Conservation (phyloP, 305 asterid species). For the Coffea humblotiana region DNA sequence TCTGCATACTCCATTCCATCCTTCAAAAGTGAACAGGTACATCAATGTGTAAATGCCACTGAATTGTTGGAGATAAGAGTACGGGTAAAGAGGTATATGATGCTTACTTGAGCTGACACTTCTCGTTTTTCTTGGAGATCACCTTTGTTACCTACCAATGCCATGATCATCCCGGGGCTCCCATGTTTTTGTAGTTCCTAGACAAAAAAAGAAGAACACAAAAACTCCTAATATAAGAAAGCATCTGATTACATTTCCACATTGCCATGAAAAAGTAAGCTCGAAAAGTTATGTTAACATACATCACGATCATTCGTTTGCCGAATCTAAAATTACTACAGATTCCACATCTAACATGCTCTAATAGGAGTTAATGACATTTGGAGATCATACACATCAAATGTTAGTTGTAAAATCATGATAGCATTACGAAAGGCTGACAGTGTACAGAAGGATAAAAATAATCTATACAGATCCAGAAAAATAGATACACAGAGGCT, state of each 20-base stretch:
- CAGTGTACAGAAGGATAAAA: not conserved
- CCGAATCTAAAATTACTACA: not conserved
- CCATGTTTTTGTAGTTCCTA: constrained; percentile 97
- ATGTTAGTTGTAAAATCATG: not conserved
- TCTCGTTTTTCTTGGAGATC: constrained; percentile 91
- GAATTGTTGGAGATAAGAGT: not conserved
- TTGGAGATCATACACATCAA: too few relatives aligned
- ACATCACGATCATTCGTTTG: not conserved
- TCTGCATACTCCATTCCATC: constrained; percentile 84
- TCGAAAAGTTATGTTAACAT: not conserved
- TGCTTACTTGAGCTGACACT: constrained; percentile 75
- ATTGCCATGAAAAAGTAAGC: not conserved
- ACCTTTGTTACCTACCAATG: constrained; percentile 97
- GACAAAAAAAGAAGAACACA: not conserved
- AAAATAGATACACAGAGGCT: not conserved
- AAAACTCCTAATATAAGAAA: not conserved
- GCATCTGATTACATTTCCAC: not conserved
- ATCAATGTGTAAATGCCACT: not conserved
- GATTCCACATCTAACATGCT: not conserved
- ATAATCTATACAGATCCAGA: not conserved
- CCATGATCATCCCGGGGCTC: constrained; percentile 93
- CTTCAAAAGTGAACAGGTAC: constrained; percentile 36
- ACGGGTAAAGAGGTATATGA: not conserved
- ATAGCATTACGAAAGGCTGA: not conserved
- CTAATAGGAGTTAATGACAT: too few relatives aligned